A percentile compares a stretch with the other conserved stretches of the same genome.
Conservation (phyloP, 2,329 filamentous ascomycete genomes). For the Neofusicoccum sp. region DNA sequence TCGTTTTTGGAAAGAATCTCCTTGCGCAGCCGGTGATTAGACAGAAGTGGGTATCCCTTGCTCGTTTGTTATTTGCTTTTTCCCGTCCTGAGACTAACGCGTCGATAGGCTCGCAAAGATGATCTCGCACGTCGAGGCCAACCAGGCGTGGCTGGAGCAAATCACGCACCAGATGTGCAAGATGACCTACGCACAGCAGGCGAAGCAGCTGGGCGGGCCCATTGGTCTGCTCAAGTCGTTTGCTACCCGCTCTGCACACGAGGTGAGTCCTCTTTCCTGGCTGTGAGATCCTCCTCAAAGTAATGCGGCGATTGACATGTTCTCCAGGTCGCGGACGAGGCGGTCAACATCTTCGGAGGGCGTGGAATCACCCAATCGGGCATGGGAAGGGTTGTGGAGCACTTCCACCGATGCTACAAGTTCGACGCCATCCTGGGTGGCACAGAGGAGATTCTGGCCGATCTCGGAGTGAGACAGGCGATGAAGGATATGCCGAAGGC, state of each 20-base stretch:
- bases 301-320: not conserved
- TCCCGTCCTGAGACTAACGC: not conserved
- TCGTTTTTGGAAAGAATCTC: slow-evolving; percentile 80
- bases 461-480: slow-evolving; percentile 81
- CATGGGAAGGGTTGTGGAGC: slow-evolving; percentile 81
- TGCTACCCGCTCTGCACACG: slow-evolving; percentile 74
- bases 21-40: slow-evolving; percentile 81
- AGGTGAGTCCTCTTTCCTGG: slow-evolving; percentile 38
- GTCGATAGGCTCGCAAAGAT: slow-evolving; percentile 71
- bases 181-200: slow-evolving; percentile 78
- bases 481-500: slow-evolving; percentile 84
- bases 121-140: slow-evolving; percentile 80
- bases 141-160: slow-evolving; percentile 82
- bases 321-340: slow-evolving; percentile 69
- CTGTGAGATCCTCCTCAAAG: not conserved
- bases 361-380: slow-evolving; percentile 77
- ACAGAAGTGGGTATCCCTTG: slow-evolving; percentile 62
- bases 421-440: slow-evolving; percentile 69
- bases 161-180: slow-evolving; percentile 88
- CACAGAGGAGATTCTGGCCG: slow-evolving; percentile 79
- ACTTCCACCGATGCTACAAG: slow-evolving; percentile 84
- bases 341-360: slow-evolving; percentile 85
- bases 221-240: slow-evolving; percentile 83
- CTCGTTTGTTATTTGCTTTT: not conserved
- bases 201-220: slow-evolving; percentile 74